Conservation (phyloP, 345 rosid genomes). For the Firmiana major region DNA sequence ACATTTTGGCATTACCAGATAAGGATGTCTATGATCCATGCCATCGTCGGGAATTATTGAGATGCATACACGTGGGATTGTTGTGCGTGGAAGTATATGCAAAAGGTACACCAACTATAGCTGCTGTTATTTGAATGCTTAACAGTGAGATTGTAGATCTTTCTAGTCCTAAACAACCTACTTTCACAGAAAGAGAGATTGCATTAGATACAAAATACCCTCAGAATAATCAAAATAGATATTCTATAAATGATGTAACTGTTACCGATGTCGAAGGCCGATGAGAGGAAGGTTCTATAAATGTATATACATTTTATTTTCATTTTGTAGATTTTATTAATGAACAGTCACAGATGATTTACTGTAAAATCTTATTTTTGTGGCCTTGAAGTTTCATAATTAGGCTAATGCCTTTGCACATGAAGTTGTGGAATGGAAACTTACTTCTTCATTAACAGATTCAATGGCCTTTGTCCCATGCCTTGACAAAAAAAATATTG, state of each 20-base stretch:
- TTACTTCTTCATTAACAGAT: too few species aligned
- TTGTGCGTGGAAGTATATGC: constrained; percentile 16
- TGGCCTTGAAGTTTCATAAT: neutral
- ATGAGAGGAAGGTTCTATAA: neutral
- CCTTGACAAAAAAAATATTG: too few species aligned
- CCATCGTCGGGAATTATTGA: too few species aligned
- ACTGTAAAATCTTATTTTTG: neutral
- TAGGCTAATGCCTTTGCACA: neutral
- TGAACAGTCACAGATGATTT: neutral
- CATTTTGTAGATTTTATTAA: neutral
- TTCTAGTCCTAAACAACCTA: constrained; percentile 17
- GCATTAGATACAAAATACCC: neutral
- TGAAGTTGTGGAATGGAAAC: neutral
- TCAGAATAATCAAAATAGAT: neutral
- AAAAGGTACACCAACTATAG: constrained; percentile 9
- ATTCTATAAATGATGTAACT: neutral
- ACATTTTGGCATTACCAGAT: constrained; percentile 6
- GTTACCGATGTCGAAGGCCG: neutral
- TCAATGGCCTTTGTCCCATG: too few species aligned
- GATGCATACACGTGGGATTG: constrained; percentile 17
- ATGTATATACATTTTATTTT: neutral
- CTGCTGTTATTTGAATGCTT: constrained; percentile 19
- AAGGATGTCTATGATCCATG: too few species aligned
- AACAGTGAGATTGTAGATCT: constrained; percentile 17
- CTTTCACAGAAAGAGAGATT: constrained; percentile 7